Conservation (phyloP, 2,329 filamentous ascomycete genomes). For the Cladosporium sp. region DNA sequence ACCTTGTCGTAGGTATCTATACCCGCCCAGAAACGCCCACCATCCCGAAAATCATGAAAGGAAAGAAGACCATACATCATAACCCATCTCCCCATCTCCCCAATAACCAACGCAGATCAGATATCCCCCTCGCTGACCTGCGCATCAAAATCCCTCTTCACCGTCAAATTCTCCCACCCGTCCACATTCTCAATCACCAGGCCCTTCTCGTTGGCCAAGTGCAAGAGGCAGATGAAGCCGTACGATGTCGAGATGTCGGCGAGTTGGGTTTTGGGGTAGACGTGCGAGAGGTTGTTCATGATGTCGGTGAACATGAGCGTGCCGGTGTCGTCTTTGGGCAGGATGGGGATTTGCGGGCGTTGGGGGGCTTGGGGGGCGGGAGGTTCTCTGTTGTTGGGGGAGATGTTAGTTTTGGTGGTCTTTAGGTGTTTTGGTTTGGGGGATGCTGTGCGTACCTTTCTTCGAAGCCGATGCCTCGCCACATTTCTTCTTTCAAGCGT, state of each 20-base stretch:
- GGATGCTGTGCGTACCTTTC: constrained; percentile 26
- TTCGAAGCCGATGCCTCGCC: constrained; percentile 42
- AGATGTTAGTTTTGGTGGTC: background rate
- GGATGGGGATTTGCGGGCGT: constrained; percentile 30
- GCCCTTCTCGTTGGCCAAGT: constrained; percentile 91
- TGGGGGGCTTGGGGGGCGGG: constrained; percentile 39
- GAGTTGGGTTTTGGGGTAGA: constrained; percentile 84
- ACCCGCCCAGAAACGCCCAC: background rate
- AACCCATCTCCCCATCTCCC: background rate
- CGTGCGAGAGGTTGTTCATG: constrained; percentile 82
- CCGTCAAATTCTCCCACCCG: constrained; percentile 50
- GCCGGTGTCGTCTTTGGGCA: constrained; percentile 43
- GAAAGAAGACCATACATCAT: background rate
- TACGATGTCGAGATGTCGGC: constrained; percentile 90
- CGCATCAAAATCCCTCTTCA: constrained; percentile 43
- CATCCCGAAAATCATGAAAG: background rate
- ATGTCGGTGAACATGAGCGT: constrained; percentile 83
- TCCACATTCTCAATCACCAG: constrained; percentile 69
- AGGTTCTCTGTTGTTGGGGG: constrained; percentile 24
- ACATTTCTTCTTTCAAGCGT: constrained; percentile 65
- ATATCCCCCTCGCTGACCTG: constrained; percentile 12
- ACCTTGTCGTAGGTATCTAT: background rate
- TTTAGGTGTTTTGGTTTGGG: too few relatives aligned
- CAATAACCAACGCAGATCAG: background rate
- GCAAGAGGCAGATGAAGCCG: constrained; percentile 90